These are phyloP conservation scores for Rhododendron simsii DNA, from an alignment of 148 eudicot species.

Conservation along the genomic window DNA sequence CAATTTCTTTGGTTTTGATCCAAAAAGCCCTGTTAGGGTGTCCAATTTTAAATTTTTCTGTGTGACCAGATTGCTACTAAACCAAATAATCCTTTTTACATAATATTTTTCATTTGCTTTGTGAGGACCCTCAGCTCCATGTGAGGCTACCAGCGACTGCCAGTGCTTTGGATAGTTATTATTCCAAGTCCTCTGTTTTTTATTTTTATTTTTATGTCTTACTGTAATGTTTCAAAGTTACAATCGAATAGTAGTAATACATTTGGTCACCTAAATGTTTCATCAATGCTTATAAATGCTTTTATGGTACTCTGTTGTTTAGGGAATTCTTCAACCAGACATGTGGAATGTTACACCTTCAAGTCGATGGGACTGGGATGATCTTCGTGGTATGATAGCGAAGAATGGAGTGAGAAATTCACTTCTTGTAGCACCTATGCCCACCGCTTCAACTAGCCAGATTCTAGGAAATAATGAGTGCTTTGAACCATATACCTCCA, in stretches of 20 bases:
- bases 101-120: background rate
- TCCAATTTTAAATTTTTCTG: background rate
- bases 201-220: too few species aligned
- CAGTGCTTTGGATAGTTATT: background rate
- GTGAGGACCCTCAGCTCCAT: background rate
- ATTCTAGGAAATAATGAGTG: conserved; percentile 98
- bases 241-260: background rate
- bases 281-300: background rate
- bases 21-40: background rate
- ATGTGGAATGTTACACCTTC: conserved; percentile 96
- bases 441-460: conserved; percentile 97
- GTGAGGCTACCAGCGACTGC: background rate
- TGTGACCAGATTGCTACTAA: background rate
- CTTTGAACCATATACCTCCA: conserved; percentile 97
- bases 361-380: conserved; percentile 81
- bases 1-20: background rate
- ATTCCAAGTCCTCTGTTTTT: background rate
- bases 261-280: conserved; percentile 35
- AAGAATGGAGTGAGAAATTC: conserved; percentile 85
- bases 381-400: conserved; percentile 60
- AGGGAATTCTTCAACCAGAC: conserved; percentile 95
- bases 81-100: background rate
- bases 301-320: conserved; percentile 10
- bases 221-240: background rate
- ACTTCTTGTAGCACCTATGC: conserved; percentile 97